Evolutionary conservation across 2,329 filamentous ascomycete species (phyloP), one percentile per base, ranked within the genome.

Genomic region (Sordariomycetes sp.): DNA sequence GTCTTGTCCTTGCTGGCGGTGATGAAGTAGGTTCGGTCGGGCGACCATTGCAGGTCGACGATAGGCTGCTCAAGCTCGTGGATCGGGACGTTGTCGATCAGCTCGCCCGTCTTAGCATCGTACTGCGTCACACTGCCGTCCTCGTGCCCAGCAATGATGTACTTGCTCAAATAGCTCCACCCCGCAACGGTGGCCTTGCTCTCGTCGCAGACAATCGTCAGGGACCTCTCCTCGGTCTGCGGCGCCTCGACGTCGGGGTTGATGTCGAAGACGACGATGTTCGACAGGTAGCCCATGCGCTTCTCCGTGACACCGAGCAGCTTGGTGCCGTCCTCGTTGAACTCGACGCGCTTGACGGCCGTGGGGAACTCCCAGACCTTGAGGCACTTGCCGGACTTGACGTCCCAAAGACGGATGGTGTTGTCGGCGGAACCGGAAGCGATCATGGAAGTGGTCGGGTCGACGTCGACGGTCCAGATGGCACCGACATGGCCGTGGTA

Each of bases 341-440:
- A 98, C 66, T 95, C 90, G 59, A 94, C 88, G 51, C 92, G 79
- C 79, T 98, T 96, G 62, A 98, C 86, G 45, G 88, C 87, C 29
- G 92, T 96, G 40, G 84, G 80, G 66, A 95, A 95, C 48, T 98
- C 88, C 92, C 92, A 98, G 37, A 83, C 85, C 79, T 96, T 95
- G 54, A 98, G 75, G 58, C 85, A 82, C 58, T 85, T 86, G 57
- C 92, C 92, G 12, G 83, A 84, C 74, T 87, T 84, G 59, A 95
- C 75, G 58, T 98, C 87, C 92, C 92, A 98, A 53, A 98, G 74
- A 54, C 88, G 80, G 64, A 98, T 90, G 29, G 90, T 95, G 73
- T 96, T 96, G 70, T 98, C 92, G 63, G 92, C 92, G 50, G 88
- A 92, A 52, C 92, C 92, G 41, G 86, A 93, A 55, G 90, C 92